Conservation (phyloP, 1,284 basidiomycete genomes). For the Sporisorium exsertum region DNA sequence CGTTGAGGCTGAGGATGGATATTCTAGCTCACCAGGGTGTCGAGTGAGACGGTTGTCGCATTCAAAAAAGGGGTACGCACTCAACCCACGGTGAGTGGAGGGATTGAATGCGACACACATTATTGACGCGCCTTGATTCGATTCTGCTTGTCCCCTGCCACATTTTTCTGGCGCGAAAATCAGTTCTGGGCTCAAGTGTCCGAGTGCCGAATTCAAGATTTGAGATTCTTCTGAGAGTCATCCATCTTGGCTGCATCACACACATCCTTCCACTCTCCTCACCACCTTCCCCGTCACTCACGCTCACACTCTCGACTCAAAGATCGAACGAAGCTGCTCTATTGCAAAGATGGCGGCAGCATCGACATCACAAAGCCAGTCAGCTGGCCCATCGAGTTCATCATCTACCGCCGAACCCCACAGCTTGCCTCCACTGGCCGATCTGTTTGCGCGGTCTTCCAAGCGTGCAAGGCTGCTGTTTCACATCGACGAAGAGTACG, state of each 20-base stretch:
- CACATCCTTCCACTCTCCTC: not conserved
- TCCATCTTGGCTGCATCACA: not conserved
- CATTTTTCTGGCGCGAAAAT: slow-evolving; percentile 1
- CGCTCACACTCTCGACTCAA: not conserved
- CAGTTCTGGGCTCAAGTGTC: not conserved
- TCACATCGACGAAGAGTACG: slow-evolving; percentile 40
- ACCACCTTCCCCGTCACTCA: not conserved
- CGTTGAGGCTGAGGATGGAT: not conserved
- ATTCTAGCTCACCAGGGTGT: slow-evolving; percentile 8
- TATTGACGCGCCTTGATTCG: not conserved
- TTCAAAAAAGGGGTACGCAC: not conserved
- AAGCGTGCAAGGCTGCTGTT: slow-evolving; percentile 46
- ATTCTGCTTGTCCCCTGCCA: not conserved
- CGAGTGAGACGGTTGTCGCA: slow-evolving; percentile 8
- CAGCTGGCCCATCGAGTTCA: slow-evolving; percentile 26
- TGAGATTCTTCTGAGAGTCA: slow-evolving; percentile 15
- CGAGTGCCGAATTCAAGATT: slow-evolving; percentile 28
- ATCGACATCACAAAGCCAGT: slow-evolving; percentile 14
- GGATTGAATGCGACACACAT: slow-evolving; percentile 35
- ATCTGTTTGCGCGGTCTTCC: slow-evolving; percentile 44
- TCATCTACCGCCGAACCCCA: slow-evolving; percentile 11
- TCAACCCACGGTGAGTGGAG: too few species aligned
- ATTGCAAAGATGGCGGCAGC: slow-evolving; percentile 13
- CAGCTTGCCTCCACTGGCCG: slow-evolving; percentile 41
- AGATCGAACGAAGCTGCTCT: not conserved